Conservation (phyloP, 2,329 filamentous ascomycete species). For the Juglanconis sp. region DNA sequence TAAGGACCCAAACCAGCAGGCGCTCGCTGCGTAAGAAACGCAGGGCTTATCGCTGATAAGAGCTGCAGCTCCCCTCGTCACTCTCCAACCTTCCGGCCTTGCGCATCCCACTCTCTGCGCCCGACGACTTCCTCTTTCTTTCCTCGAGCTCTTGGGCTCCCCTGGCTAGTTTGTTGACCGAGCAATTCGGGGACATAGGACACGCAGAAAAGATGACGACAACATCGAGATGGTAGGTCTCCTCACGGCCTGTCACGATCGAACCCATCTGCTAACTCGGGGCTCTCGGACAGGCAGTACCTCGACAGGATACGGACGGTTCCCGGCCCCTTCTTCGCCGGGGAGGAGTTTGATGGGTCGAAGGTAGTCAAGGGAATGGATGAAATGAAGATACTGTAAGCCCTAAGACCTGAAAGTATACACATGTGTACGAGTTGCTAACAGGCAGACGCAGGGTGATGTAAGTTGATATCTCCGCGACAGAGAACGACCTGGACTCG, state of each 20-base stretch:
- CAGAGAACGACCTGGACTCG: conserved; percentile 15
- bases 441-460: conserved; percentile 43
- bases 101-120: not conserved
- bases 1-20: no score
- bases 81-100: conserved; percentile 5
- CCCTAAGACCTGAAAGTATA: conserved; percentile 39
- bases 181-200: not conserved
- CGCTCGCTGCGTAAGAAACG: no score
- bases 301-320: conserved; percentile 77
- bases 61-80: not conserved
- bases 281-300: conserved; percentile 62
- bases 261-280: not conserved
- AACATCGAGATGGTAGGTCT: conserved; percentile 32
- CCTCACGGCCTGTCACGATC: not conserved
- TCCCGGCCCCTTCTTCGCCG: conserved; percentile 77
- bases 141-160: not conserved
- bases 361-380: conserved; percentile 56
- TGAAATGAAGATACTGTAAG: conserved; percentile 72
- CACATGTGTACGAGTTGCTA: conserved; percentile 11
- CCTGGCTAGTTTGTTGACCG: not conserved
- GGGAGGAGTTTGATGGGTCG: conserved; percentile 48
- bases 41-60: conserved; percentile 17
- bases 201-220: conserved; percentile 6
- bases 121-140: not conserved
- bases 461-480: conserved; percentile 32